Base-by-base conservation (phyloP, 1,284 basidiomycete species). In the Apiotrichum sp. region DNA sequence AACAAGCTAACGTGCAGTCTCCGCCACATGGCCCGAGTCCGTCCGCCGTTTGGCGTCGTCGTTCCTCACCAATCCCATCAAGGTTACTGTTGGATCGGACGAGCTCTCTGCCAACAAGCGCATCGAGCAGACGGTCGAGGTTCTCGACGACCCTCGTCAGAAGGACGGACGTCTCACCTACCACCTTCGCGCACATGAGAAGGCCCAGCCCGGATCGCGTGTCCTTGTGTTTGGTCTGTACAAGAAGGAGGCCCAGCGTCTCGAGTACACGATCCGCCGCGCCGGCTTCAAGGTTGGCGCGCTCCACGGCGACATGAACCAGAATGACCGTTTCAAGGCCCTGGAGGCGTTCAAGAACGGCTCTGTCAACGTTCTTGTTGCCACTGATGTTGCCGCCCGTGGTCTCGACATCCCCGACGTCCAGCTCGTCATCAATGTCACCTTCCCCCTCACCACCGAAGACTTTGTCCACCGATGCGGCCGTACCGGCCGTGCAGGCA, bases 401-500 rank as follows among this genome's bases (percentile, higher is more conserved):
- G 96, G 95, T 16, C 79, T 98, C 60, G 95, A 99, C 78, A 98
- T 99, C 66, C 93, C 96, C 3, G 88, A 96, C 70, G 96, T 98
- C 39, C 89, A 86, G 47, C 83, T 86, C 35, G 90, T 93, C 39
- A 84, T 93, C 70, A 96, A 96, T 78, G 96, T 98, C 69, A 97
- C 92, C 8, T 99, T 98, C 81, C 96, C 96, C 14, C 79, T 98
- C 64, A 97, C 90, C 0, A 86, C 95, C 48, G 71, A 79, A 68
- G 80, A 98, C 79, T 98, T 98, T 73, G 87, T 98, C 59, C 95
- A 98, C 78, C 87, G 96, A 35, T 98, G 98, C 65, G 95, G 95
- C 34, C 84, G 95, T 66, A 98, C 95, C 5, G 92, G 95, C 32
- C 88, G 95, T 54, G 95, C 89, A 39, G 95, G 95, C 35, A 86